phyloP scores from a whole-genome alignment of 2,329 filamentous ascomycete genomes.

The Domatiomyces globalis region DNA sequence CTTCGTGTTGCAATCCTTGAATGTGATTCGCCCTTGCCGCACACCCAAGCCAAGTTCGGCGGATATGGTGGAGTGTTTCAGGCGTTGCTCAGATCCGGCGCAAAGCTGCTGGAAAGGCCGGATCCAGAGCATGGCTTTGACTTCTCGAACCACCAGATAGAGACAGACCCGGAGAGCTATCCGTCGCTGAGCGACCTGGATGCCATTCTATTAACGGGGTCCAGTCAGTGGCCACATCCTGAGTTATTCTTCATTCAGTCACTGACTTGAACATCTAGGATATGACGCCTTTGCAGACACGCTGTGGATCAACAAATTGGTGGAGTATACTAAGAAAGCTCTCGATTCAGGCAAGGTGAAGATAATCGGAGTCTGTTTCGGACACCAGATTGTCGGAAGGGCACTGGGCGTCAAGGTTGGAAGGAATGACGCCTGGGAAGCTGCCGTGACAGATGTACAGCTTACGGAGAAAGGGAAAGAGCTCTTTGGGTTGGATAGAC shows the following conservation, averaged over 20 bases:
- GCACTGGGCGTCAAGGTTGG: slow-evolving; percentile 56
- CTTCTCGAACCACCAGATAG: slow-evolving; percentile 56
- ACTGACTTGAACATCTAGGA: slow-evolving; percentile 30
- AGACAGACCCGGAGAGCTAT: slow-evolving; percentile 50
- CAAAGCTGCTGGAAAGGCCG: slow-evolving; percentile 29
- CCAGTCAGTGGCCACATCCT: slow-evolving; percentile 31
- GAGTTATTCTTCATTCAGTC: neutral
- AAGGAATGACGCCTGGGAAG: slow-evolving; percentile 58
- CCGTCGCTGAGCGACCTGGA: slow-evolving; percentile 62
- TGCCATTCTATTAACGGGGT: slow-evolving; percentile 67
- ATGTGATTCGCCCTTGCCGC: slow-evolving; percentile 61
- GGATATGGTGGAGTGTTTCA: slow-evolving; percentile 60
- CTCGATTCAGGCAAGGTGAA: slow-evolving; percentile 49
- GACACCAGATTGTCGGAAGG: slow-evolving; percentile 69
- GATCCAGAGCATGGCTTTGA: slow-evolving; percentile 34
- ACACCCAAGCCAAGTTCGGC: slow-evolving; percentile 50
- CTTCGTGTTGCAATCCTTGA: slow-evolving; percentile 55
- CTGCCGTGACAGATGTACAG: slow-evolving; percentile 56
- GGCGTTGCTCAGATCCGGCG: slow-evolving; percentile 43
- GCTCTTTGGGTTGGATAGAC: slow-evolving; percentile 52
- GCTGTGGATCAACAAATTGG: slow-evolving; percentile 62
- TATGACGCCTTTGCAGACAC: slow-evolving; percentile 59
- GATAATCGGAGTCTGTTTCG: slow-evolving; percentile 73
- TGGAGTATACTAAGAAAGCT: slow-evolving; percentile 50
- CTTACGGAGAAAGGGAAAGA: slow-evolving; percentile 57